Percentiles rank a stretch among this genome's conserved stretches.
These are phyloP conservation scores for Phycomyces nitens DNA, from an alignment of 192 early-diverging fungal genomes.

Conservation along the genomic window DNA sequence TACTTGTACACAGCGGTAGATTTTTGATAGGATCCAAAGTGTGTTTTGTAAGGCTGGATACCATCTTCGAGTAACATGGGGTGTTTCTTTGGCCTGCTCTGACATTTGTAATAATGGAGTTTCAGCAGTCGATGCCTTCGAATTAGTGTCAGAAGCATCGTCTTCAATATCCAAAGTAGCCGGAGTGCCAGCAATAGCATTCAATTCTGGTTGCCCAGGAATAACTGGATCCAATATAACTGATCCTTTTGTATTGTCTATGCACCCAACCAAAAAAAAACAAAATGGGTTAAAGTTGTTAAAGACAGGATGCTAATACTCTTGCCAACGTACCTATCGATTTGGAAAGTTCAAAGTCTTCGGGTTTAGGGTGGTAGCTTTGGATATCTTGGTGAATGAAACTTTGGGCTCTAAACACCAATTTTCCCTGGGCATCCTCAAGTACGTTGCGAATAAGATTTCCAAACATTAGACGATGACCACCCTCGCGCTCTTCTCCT, in stretches of 20 bases:
- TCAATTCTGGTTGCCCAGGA: conserved; percentile 17
- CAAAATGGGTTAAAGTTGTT: background rate
- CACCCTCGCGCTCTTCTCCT: conserved; percentile 38
- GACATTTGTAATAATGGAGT: conserved; percentile 2
- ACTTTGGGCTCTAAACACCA: conserved; percentile 83
- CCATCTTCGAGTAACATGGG: conserved; percentile 49
- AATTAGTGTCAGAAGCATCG: conserved; percentile 21
- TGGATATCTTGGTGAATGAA: conserved; percentile 79
- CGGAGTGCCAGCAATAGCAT: background rate
- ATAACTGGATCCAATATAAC: conserved; percentile 26
- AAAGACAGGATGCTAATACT: background rate
- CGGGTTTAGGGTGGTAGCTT: conserved; percentile 64
- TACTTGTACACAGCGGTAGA: conserved; percentile 75
- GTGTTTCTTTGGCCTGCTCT: background rate
- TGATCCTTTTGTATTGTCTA: conserved; percentile 19
- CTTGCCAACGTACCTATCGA: background rate
- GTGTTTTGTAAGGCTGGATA: conserved; percentile 81
- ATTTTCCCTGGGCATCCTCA: conserved; percentile 83
- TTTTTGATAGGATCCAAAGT: conserved; percentile 75
- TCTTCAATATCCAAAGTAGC: conserved; percentile 22
- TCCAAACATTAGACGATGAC: conserved; percentile 53
- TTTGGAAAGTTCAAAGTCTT: conserved; percentile 56
- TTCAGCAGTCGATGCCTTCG: conserved; percentile 1
- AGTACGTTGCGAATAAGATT: conserved; percentile 78
- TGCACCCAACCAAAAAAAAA: too few species aligned